phyloP scores from a whole-genome alignment of 805 yeast genomes.

The Kluyveromyces starmeri region DNA sequence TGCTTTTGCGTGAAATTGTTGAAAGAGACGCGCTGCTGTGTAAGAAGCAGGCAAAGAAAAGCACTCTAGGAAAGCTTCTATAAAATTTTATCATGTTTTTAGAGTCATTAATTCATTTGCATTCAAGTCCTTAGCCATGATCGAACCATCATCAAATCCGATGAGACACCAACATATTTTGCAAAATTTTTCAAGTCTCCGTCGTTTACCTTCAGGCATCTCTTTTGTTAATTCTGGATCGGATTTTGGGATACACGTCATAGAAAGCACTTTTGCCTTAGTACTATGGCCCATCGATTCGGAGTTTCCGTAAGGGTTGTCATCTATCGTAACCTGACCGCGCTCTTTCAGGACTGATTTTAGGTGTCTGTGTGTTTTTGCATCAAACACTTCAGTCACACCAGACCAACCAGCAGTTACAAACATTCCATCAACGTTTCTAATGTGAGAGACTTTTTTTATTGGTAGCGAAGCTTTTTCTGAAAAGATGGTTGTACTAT shows the following conservation, averaged over 20 bases:
- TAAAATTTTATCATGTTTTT: background rate
- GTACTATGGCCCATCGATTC: constrained; percentile 6
- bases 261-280: constrained; percentile 3
- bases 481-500: background rate
- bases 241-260: constrained; percentile 1
- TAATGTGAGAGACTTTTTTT: constrained; percentile 13
- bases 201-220: constrained; percentile 10
- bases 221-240: background rate
- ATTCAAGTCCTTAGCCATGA: background rate
- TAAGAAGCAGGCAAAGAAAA: constrained; percentile 2
- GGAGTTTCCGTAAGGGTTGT: constrained; percentile 20
- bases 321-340: constrained; percentile 17
- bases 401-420: constrained; percentile 21
- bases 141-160: constrained; percentile 27
- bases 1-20: constrained; percentile 51
- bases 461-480: constrained; percentile 6
- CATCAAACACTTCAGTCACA: constrained; percentile 10
- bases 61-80: constrained; percentile 2
- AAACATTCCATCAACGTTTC: constrained; percentile 5
- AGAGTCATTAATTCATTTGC: background rate
- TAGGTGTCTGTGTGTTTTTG: background rate
- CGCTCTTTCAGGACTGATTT: constrained; percentile 9
- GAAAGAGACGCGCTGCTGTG: constrained; percentile 30
- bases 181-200: constrained; percentile 13
- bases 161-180: constrained; percentile 22